A percentile compares a stretch with the other conserved stretches of the same genome.
Conservation (phyloP, 257 asterid species). For the Solanum sitiens region DNA sequence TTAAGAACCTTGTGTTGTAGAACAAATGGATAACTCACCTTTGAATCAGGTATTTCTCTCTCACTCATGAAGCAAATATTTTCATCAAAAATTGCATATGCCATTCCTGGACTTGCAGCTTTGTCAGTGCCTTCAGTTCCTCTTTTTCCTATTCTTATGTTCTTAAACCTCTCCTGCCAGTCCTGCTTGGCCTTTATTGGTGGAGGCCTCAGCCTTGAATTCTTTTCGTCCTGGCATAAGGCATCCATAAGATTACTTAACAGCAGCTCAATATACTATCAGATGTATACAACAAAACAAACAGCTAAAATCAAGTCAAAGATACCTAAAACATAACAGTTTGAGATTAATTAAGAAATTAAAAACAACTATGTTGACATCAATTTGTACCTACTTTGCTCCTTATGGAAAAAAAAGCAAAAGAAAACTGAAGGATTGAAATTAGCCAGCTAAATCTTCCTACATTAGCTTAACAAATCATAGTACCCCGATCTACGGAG, state of each 20-base stretch:
- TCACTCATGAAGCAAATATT: conserved; percentile 59
- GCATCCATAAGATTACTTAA: neutral
- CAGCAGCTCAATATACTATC: neutral
- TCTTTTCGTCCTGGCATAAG: conserved; percentile 24
- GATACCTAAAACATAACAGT: conserved; percentile 8
- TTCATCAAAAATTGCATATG: conserved; percentile 76
- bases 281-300: neutral
- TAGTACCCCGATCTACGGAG: neutral
- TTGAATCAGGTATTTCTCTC: conserved; percentile 43
- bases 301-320: neutral
- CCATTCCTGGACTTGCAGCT: conserved; percentile 64
- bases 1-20: neutral
- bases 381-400: neutral
- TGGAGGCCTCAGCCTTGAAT: conserved; percentile 41
- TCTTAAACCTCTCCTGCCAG: conserved; percentile 79
- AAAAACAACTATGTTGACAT: neutral
- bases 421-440: neutral
- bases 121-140: conserved; percentile 51
- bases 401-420: neutral
- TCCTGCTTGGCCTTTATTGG: conserved; percentile 77
- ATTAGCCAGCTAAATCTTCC: neutral
- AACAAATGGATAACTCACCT: conserved; percentile 27
- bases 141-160: conserved; percentile 57
- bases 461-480: neutral
- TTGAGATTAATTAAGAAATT: neutral